Base-by-base conservation (phyloP, 2,329 filamentous ascomycete genomes). In the Gaeumannomyces tritici region DNA sequence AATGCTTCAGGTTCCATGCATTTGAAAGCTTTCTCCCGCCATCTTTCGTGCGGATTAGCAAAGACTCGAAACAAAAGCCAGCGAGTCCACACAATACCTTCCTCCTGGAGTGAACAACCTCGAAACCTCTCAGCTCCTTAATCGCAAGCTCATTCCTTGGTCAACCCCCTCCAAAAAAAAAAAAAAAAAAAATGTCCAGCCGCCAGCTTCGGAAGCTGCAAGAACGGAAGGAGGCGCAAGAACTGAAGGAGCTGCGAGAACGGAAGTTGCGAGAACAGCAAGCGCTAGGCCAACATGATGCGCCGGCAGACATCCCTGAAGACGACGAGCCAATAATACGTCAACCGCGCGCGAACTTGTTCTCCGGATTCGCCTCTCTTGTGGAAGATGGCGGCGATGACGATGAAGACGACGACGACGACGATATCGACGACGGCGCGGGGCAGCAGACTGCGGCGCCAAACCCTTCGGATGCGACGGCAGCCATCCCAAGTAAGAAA, bases 221-320 rank as follows among this genome's bases (percentile, higher is more conserved):
- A 33, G 31, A 33, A 33, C n/a, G n/a, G n/a, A n/a, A n/a, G n/a
- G n/a, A n/a, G n/a, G n/a, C n/a, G n/a, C n/a, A n/a, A n/a, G n/a
- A n/a, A n/a, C n/a, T n/a, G n/a, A n/a, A n/a, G n/a, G n/a, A n/a
- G n/a, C n/a, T n/a, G n/a, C n/a, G n/a, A n/a, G n/a, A n/a, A n/a
- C 78, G 80, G 57, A 83, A 80, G 71, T 73, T 83, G 47, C 79
- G 80, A 63, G 76, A 80, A 70, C 78, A 81, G 70, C 75, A 76
- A 59, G 79, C 82, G 68, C 71, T 79, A 21, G 74, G 77, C 18
- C 64, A 66, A 55, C 64, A 70, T 59, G 73, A 76, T 21, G 72
- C 72, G 1, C 67, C 70, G 51, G 74, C 73, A 1, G 60, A 33
- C 42, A 12, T 57, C 33, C 57, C 51, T 7, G 70, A 73, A 7